A percentile compares a stretch with the other conserved stretches of the same genome.
Evolutionary conservation across 2,329 filamentous ascomycete genomes (phyloP).

Genomic region (Cyphellophora europaea): DNA sequence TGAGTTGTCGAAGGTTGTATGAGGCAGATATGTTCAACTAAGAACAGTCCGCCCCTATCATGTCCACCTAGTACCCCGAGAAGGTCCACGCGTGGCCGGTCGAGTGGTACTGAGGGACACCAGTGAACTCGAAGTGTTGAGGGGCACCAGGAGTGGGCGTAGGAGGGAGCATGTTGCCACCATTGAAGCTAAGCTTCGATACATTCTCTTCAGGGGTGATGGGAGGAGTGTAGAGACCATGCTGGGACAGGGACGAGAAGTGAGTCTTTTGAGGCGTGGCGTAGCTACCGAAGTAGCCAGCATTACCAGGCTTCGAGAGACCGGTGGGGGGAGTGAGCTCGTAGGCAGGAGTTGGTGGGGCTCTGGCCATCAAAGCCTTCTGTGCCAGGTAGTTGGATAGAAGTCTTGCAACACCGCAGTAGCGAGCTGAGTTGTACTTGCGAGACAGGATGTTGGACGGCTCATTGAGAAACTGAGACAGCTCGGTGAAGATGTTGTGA

Average conservation of each 20-base stretch:
- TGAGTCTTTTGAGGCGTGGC: conserved; percentile 19
- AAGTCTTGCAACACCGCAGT: conserved; percentile 54
- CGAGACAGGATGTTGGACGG: conserved; percentile 58
- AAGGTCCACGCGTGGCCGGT: not conserved
- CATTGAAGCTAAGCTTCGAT: conserved; percentile 24
- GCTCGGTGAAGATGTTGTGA: conserved; percentile 44
- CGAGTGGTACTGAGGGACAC: not conserved
- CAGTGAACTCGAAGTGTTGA: conserved; percentile 2
- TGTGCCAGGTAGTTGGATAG: conserved; percentile 59
- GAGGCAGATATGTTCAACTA: too few species aligned
- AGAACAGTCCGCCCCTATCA: too few species aligned
- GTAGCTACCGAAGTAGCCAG: conserved; percentile 15
- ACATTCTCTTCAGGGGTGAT: conserved; percentile 32
- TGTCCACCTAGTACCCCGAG: not conserved
- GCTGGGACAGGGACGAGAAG: conserved; percentile 14
- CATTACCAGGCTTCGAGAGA: conserved; percentile 5
- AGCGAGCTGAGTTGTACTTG: conserved; percentile 59
- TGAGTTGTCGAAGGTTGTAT: not conserved
- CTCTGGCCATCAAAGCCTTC: conserved; percentile 43
- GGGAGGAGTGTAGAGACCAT: conserved; percentile 38
- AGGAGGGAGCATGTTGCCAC: conserved; percentile 11
- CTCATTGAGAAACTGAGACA: conserved; percentile 57
- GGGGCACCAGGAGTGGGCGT: conserved; percentile 14
- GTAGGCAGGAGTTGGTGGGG: conserved; percentile 18
- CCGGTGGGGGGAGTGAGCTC: conserved; percentile 27